Base-by-base conservation (phyloP, 208 protist species). In the Crithidia thermophila region DNA sequence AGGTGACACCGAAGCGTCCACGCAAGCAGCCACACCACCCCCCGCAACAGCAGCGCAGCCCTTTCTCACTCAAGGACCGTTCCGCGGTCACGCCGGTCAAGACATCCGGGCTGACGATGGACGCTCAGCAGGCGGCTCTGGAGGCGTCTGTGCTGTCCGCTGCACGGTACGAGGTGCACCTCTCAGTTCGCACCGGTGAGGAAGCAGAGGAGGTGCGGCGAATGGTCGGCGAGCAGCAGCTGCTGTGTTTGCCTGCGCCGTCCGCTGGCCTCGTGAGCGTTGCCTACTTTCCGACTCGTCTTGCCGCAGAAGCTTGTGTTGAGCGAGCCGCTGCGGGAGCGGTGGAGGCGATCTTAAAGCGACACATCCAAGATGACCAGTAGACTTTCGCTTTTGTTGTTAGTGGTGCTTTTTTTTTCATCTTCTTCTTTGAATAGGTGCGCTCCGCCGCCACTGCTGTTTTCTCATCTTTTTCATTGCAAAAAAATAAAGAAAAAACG, bases 261-360 rank as follows among this genome's bases (percentile, higher is more conserved):
- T 27, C 68, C 1, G 13, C 33, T 1, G 40, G 25, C 2, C 34
- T 10, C 52, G n/a, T 14, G 40, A 58, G 30, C 45, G 52, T 68
- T 14, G 57, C 55, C 50, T 58, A 58, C 60, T 75, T 75, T 23
- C 42, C 72, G 7, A 78, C 72, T 5, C 72, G 72, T 2, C 72
- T 78, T 0, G 72, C 64, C 10, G 72, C 72, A 11, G 72, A 78
- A 42, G 67, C 58, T 18, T 78, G 72, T 30, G 45, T 69, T 18
- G 59, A 68, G 20, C 72, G 68, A 31, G 68, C 68, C 43, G 63
- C 51, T 3, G 42, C 28, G 4, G 51, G 52, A 3, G 47, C 68
- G 10, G 23, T 75, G 10, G 68, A 75, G 18, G 59, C 68, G 4
- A 0, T 68, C 16, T 34, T 75, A 7, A 75, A 55, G 37, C 53